phyloP scores from a whole-genome alignment of 805 yeast species.

The Clavispora fructus region DNA sequence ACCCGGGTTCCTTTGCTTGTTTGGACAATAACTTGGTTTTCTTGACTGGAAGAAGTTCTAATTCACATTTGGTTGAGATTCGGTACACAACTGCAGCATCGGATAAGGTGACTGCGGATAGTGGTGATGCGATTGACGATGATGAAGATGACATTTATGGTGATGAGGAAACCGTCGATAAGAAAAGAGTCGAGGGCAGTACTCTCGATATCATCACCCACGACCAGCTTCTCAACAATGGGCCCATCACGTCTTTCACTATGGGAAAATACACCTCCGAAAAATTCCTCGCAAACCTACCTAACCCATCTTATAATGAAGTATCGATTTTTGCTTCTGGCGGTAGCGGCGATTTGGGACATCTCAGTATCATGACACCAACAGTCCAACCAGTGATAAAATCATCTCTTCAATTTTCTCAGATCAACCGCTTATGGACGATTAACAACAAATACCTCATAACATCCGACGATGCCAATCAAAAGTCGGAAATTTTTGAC shows the following conservation, averaged over 20 bases:
- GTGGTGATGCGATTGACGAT: conserved; percentile 20
- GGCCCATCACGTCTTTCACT: conserved; percentile 69
- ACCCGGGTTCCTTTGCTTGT: conserved; percentile 38
- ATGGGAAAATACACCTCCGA: conserved; percentile 57
- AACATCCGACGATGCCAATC: conserved; percentile 62
- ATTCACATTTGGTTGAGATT: conserved; percentile 48
- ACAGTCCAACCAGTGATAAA: conserved; percentile 63
- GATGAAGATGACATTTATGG: conserved; percentile 43
- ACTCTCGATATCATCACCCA: conserved; percentile 35
- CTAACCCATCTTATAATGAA: conserved; percentile 65
- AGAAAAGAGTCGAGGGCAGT: conserved; percentile 12
- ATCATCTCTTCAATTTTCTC: conserved; percentile 66
- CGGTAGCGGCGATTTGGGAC: conserved; percentile 55
- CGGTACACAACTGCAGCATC: conserved; percentile 14
- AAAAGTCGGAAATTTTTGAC: conserved; percentile 64
- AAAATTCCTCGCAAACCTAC: conserved; percentile 51
- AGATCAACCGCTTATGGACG: conserved; percentile 74
- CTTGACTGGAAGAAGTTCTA: conserved; percentile 56
- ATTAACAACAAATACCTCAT: conserved; percentile 56
- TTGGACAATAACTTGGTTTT: conserved; percentile 46
- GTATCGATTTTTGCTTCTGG: conserved; percentile 64
- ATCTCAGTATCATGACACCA: conserved; percentile 59
- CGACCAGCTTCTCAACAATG: conserved; percentile 58
- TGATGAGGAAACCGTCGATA: conserved; percentile 18
- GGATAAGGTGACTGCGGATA: conserved; percentile 5